Conservation (phyloP, 2,329 filamentous ascomycete genomes). For the Ceratocystiopsis brevicomis region DNA sequence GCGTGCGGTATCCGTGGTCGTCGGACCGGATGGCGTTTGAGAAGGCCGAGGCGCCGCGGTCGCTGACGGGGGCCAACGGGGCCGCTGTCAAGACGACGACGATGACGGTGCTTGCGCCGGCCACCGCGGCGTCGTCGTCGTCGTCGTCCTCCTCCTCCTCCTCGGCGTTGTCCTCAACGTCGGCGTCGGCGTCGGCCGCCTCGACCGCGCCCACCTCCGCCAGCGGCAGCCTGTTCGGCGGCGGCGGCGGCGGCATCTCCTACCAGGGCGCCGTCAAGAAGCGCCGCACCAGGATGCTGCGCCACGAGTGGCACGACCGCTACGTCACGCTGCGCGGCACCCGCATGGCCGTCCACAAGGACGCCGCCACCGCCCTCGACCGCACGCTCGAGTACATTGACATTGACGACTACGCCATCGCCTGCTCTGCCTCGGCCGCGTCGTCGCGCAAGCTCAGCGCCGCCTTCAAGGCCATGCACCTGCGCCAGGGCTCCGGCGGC, state of each 20-base stretch:
- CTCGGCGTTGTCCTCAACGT: conserved; percentile 5
- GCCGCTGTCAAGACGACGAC: no score
- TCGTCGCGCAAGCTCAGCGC: conserved; percentile 66
- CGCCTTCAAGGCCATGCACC: conserved; percentile 64
- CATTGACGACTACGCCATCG: conserved; percentile 75
- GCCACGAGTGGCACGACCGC: conserved; percentile 84
- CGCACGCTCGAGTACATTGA: conserved; percentile 61
- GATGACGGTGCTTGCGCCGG: neutral
- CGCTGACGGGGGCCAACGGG: neutral
- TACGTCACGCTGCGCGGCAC: conserved; percentile 74
- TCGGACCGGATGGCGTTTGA: conserved; percentile 26
- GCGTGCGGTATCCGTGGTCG: conserved; percentile 37
- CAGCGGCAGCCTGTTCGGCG: conserved; percentile 6
- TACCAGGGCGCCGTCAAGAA: conserved; percentile 88
- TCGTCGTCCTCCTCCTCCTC: neutral
- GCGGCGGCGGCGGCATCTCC: conserved; percentile 30
- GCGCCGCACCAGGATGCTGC: conserved; percentile 71
- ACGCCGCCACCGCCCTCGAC: conserved; percentile 25
- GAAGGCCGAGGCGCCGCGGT: conserved; percentile 22
- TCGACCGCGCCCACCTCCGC: conserved; percentile 8
- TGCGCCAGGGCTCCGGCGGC: conserved; percentile 34
- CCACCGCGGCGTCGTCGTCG: neutral
- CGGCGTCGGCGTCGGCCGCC: conserved; percentile 8
- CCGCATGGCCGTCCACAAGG: conserved; percentile 57
- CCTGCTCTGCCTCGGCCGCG: conserved; percentile 58